Evolutionary conservation across 2,329 filamentous ascomycete species (phyloP).

Genomic region (Penicillium sp.): DNA sequence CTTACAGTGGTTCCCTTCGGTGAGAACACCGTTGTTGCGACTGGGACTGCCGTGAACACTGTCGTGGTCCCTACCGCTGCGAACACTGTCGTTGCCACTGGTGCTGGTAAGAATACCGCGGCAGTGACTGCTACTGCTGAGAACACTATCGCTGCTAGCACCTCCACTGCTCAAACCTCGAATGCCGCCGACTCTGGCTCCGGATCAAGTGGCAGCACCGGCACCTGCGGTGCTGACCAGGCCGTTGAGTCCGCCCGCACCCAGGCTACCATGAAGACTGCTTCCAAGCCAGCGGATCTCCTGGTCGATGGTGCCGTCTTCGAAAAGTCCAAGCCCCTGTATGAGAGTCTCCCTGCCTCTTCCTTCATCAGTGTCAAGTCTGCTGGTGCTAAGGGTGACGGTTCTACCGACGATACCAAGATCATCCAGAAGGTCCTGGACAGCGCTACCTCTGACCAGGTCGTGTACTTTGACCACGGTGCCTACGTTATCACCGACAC

Average conservation of each 20-base stretch:
- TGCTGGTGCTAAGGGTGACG: constrained; percentile 83
- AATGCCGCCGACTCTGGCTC: constrained; percentile 4
- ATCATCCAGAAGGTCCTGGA: constrained; percentile 80
- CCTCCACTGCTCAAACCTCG: constrained; percentile 3
- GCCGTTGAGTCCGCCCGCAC: constrained; percentile 46
- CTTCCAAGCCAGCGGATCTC: constrained; percentile 67
- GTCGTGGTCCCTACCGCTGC: not conserved
- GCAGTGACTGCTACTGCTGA: not conserved
- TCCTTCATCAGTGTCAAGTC: constrained; percentile 82
- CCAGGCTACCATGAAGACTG: constrained; percentile 59
- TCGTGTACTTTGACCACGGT: constrained; percentile 66
- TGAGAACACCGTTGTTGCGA: constrained; percentile 6
- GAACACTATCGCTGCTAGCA: constrained; percentile 3
- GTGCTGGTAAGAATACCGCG: constrained; percentile 12
- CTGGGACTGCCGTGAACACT: constrained; percentile 2
- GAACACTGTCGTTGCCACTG: constrained; percentile 4
- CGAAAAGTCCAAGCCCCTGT: constrained; percentile 86
- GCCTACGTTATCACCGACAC: constrained; percentile 63
- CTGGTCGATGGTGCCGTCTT: constrained; percentile 70
- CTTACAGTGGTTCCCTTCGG: not conserved
- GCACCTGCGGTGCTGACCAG: constrained; percentile 28
- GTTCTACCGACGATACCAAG: constrained; percentile 79
- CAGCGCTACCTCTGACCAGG: constrained; percentile 59
- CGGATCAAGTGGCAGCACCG: constrained; percentile 12
- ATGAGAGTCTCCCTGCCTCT: constrained; percentile 65